Conservation (phyloP, 176 grass and related monocot species). For the Triticum aestivum region DNA sequence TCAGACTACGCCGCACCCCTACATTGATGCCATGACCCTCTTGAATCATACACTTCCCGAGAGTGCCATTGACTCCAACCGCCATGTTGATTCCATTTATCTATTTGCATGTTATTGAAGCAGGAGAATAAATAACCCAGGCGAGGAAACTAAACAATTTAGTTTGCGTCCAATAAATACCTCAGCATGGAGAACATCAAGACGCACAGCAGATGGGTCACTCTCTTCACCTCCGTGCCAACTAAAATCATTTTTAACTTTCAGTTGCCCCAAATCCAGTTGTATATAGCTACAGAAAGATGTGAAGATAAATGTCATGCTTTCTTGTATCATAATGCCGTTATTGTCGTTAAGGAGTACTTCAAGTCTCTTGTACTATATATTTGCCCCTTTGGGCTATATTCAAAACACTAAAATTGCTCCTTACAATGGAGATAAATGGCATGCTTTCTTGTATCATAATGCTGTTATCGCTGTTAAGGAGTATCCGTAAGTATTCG, state of each 20-base stretch:
- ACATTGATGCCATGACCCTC: constrained; percentile 77
- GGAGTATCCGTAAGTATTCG: too few relatives aligned
- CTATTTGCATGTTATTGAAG: constrained; percentile 47
- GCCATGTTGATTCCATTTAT: constrained; percentile 99
- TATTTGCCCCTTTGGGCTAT: too few relatives aligned
- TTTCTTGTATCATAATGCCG: background rate
- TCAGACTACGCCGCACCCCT: constrained; percentile 84
- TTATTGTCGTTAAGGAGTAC: constrained; percentile 7
- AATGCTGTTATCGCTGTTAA: background rate
- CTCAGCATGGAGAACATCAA: constrained; percentile 95
- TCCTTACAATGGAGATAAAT: background rate
- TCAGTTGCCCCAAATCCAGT: constrained; percentile 90
- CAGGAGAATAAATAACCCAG: constrained; percentile 28
- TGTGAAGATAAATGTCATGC: constrained; percentile 2
- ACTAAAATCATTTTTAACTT: constrained; percentile 76
- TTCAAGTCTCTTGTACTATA: background rate
- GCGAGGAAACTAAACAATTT: background rate
- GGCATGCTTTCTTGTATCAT: constrained; percentile 9
- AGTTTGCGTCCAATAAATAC: constrained; percentile 34
- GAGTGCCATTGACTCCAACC: constrained; percentile 68
- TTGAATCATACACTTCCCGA: constrained; percentile 84
- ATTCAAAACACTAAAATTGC: too few relatives aligned
- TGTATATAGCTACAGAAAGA: constrained; percentile 86
- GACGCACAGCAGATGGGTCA: constrained; percentile 78
- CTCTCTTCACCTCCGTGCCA: constrained; percentile 91